Evolutionary conservation across 768 basidiomycete genomes (phyloP), one percentile per base, ranked within the genome.

Genomic region (Auricularia sp.): DNA sequence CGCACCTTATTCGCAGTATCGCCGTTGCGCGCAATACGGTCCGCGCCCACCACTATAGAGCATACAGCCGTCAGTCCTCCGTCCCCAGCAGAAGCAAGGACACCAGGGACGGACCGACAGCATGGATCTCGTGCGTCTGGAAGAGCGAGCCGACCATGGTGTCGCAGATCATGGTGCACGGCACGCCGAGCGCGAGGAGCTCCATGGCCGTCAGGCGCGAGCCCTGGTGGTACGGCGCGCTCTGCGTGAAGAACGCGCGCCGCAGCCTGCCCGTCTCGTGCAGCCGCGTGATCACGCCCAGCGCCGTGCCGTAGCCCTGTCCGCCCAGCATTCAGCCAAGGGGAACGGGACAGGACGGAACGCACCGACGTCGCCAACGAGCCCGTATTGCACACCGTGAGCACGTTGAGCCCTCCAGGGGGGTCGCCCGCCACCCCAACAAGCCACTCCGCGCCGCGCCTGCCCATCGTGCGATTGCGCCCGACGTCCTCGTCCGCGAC

Each of bases 361-460:
- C 87, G 64, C 69, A 94, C 94, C 36, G 94, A 96, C 10, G 94
- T 97, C 1, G 96, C 95, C 68, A 98, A 81, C 29, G 90, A 92
- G 3, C 95, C 95, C n/a, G 95, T 98, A 74, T 98, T 98, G 78
- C 95, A 98, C 11, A 98, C 92, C 16, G 95, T 97, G 74, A 97
- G 77, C 21, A 96, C 84, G 71, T 91, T 94, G 65, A 97, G 74
- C 45, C 77, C 72, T 6, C 73, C 74, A 54, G 79, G 80, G 64
- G 62, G 69, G 66, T 73, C 69, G 73, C 78, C 80, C 24, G 82
- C 78, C 39, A 77, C 76, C 47, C 84, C 75, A 44, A 87, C 72
- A 44, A 97, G 77, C 95, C 95, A 98, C 39, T 90, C 86, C 2
- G 89, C 94, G 33, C 94, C 94, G 75, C 84, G 80, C 69, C 84